These are phyloP conservation scores for Phyllosticta citrichinensis DNA, from an alignment of 2,329 filamentous ascomycete species.

Conservation along the genomic window DNA sequence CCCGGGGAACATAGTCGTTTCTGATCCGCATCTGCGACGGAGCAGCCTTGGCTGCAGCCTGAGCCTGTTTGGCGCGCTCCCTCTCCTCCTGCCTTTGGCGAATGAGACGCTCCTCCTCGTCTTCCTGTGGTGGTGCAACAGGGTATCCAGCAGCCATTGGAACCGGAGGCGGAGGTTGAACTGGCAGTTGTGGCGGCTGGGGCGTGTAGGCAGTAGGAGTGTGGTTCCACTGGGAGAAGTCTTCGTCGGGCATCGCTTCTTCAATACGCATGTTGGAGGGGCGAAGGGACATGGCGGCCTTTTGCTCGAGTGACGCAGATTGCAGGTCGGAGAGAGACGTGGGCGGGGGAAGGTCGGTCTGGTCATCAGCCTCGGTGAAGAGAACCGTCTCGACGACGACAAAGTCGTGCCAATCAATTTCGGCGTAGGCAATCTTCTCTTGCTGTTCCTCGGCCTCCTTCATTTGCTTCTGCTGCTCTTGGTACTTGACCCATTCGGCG, in stretches of 20 bases:
- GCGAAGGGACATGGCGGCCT: slow-evolving; percentile 78
- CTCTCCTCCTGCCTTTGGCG: slow-evolving; percentile 36
- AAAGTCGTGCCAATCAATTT: slow-evolving; percentile 98
- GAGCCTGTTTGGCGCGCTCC: slow-evolving; percentile 62
- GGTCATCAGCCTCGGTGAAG: slow-evolving; percentile 82
- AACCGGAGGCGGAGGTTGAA: slow-evolving; percentile 20
- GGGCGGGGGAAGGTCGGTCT: slow-evolving; percentile 75
- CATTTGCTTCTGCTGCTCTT: slow-evolving; percentile 76
- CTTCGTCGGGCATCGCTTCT: slow-evolving; percentile 69
- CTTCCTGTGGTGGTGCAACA: slow-evolving; percentile 26
- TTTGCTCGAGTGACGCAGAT: slow-evolving; percentile 88
- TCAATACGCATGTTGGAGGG: slow-evolving; percentile 73
- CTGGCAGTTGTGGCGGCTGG: slow-evolving; percentile 18
- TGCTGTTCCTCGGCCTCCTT: slow-evolving; percentile 81
- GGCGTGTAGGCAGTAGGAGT: slow-evolving; percentile 25
- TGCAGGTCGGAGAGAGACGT: slow-evolving; percentile 86
- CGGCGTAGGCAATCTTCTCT: slow-evolving; percentile 64
- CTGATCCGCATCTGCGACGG: slow-evolving; percentile 76
- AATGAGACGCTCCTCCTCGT: slow-evolving; percentile 28
- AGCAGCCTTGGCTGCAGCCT: slow-evolving; percentile 63
- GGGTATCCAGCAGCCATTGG: slow-evolving; percentile 20
- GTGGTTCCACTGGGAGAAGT: background rate
- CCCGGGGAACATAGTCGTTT: slow-evolving; percentile 83
- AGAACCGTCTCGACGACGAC: slow-evolving; percentile 89
- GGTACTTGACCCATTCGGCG: slow-evolving; percentile 76